Percentiles rank a stretch among this genome's conserved stretches.
Conservation (phyloP, 805 yeast species). For the Ogataea ramenticola region DNA sequence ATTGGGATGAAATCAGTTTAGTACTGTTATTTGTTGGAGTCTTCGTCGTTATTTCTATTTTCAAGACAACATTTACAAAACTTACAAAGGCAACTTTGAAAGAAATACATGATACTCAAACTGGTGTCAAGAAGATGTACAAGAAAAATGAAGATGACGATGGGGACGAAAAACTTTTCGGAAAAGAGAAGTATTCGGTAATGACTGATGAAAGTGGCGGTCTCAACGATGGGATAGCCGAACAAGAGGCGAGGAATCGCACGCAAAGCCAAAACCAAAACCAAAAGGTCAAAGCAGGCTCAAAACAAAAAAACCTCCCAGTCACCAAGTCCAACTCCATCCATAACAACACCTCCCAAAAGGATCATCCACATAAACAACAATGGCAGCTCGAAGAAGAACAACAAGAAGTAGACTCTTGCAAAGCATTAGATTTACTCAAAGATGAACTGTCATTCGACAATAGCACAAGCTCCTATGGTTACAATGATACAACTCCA, state of each 20-base stretch:
- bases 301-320: background rate
- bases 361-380: background rate
- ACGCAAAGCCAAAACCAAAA: background rate
- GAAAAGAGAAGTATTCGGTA: background rate
- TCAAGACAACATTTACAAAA: conserved; percentile 1
- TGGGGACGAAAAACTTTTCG: conserved; percentile 1
- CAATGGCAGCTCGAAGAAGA: background rate
- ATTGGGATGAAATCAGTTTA: conserved; percentile 11
- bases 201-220: conserved; percentile 17
- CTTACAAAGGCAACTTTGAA: conserved; percentile 6
- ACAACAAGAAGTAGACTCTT: background rate
- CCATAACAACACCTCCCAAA: background rate
- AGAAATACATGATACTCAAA: conserved; percentile 16
- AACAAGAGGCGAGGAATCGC: conserved; percentile 4
- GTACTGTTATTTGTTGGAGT: conserved; percentile 7
- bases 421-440: background rate
- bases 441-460: background rate
- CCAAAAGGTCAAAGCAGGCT: background rate
- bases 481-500: background rate
- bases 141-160: conserved; percentile 8
- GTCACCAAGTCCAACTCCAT: background rate
- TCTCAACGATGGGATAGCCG: conserved; percentile 16
- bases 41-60: conserved; percentile 5
- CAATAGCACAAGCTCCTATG: background rate
- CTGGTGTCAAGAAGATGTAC: conserved; percentile 19